Conservation (phyloP, 345 rosid species). For the Nasturtium officinale region DNA sequence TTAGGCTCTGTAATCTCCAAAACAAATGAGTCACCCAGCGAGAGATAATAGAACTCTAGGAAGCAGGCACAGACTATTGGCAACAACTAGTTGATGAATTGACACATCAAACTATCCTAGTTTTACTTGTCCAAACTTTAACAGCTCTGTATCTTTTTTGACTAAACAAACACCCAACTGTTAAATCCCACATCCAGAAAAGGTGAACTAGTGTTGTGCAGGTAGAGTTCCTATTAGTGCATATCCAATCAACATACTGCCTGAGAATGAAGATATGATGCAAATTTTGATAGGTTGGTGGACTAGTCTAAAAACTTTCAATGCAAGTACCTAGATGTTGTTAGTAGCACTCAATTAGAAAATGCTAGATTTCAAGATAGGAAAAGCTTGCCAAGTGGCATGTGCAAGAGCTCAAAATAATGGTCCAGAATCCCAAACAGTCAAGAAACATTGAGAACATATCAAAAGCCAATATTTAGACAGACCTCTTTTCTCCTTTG, state of each 20-base stretch:
- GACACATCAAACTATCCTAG: neutral
- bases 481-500: slow-evolving; percentile 91
- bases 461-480: slow-evolving; percentile 13
- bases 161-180: slow-evolving; percentile 9
- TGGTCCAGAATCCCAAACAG: slow-evolving; percentile 16
- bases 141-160: neutral
- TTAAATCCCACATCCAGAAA: slow-evolving; percentile 1
- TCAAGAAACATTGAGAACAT: slow-evolving; percentile 24
- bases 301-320: neutral
- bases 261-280: neutral
- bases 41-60: neutral
- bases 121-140: neutral
- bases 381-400: slow-evolving; percentile 15
- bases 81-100: slow-evolving; percentile 2
- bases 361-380: neutral
- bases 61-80: slow-evolving; percentile 6
- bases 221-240: slow-evolving; percentile 13
- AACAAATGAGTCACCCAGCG: neutral
- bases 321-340: slow-evolving; percentile 22
- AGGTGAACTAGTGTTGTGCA: slow-evolving; percentile 7
- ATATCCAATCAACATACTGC: slow-evolving; percentile 10
- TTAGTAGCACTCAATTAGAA: neutral
- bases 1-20: slow-evolving; percentile 11
- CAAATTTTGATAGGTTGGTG: slow-evolving; percentile 6
- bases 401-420: slow-evolving; percentile 1